Evolutionary conservation across 2,329 filamentous ascomycete genomes (phyloP), one percentile per base, ranked within the genome.

Genomic region (Aspergillus quadricinctus): DNA sequence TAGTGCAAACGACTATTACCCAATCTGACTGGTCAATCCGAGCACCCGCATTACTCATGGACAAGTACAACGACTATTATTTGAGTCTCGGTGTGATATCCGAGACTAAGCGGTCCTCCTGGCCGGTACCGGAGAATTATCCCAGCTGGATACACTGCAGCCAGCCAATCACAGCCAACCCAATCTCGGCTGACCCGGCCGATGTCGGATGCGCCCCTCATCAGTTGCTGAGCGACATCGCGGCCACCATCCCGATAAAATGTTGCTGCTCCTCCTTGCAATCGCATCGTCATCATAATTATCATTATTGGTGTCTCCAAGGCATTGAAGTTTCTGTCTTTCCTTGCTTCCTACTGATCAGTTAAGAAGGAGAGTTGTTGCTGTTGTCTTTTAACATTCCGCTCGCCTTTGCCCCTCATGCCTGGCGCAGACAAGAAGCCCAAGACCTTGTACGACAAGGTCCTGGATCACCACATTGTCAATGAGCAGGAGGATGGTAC

Each of bases 401-500:
- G 35, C 49, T 23, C 31, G 21, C 50, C 23, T 68, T 56, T 57
- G 58, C 61, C 58, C 80, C 85, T 74, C 67, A 95, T 96, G 91
- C 91, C 91, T 72, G 83, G 81, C 71, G 84, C 84, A 66, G 86
- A 88, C 65, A 80, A 81, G 74, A 83, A 81, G 63, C 90, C 90
- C 54, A 87, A 87, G 77, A 96, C 92, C 67, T 83, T 97, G 71
- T 97, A 97, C 79, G 93, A 97, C 83, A 97, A 97, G 86, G 92
- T 97, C 77, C 88, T 97, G 69, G 85, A 90, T 68, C 88, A 88
- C 79, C 94, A 99, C 76, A 88, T 97, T 69, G 92, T 99, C 71
- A 90, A 97, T 70, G 89, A 96, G 84, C 90, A 92, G 82, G 85
- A 91, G 55, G 93, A 97, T 77, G 93, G 93, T 77, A 97, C 92